phyloP scores from a whole-genome alignment of 2,329 filamentous ascomycete genomes.

The Penicillium crustosum region DNA sequence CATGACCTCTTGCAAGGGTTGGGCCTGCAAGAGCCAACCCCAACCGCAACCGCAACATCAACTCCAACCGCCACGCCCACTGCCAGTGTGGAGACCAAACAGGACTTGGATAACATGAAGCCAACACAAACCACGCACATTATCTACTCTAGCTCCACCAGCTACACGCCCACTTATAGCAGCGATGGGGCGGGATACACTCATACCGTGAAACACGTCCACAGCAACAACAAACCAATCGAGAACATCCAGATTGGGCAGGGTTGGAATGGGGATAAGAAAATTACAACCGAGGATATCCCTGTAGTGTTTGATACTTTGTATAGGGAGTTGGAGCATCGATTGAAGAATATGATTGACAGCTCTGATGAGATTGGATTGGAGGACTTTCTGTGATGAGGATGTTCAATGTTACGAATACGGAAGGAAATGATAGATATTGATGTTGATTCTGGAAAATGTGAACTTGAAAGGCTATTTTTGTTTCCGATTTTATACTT shows the following conservation, averaged over 20 bases:
- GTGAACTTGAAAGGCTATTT: neutral
- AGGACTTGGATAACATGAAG: neutral
- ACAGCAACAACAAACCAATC: slow-evolving; percentile 6
- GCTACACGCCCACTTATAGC: neutral
- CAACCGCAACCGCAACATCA: slow-evolving; percentile 10
- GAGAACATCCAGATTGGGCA: slow-evolving; percentile 19
- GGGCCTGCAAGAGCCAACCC: slow-evolving; percentile 12
- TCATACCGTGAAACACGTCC: slow-evolving; percentile 14
- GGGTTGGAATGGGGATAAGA: slow-evolving; percentile 12
- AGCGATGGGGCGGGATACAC: slow-evolving; percentile 8
- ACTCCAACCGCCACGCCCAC: slow-evolving; percentile 8
- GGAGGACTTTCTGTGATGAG: neutral
- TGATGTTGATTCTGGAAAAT: neutral
- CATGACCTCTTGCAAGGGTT: slow-evolving; percentile 17
- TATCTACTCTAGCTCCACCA: neutral
- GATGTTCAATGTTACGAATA: neutral
- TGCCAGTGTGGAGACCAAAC: neutral
- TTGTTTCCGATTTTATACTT: neutral
- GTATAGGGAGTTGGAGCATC: slow-evolving; percentile 17
- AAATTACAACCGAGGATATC: slow-evolving; percentile 19
- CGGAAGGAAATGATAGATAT: neutral
- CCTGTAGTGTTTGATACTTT: slow-evolving; percentile 21
- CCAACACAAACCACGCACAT: slow-evolving; percentile 11
- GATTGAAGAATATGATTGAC: slow-evolving; percentile 23
- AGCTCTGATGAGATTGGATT: slow-evolving; percentile 34